These are phyloP conservation scores for Starmerella asiatica DNA, from an alignment of 805 yeast species.

Conservation along the genomic window DNA sequence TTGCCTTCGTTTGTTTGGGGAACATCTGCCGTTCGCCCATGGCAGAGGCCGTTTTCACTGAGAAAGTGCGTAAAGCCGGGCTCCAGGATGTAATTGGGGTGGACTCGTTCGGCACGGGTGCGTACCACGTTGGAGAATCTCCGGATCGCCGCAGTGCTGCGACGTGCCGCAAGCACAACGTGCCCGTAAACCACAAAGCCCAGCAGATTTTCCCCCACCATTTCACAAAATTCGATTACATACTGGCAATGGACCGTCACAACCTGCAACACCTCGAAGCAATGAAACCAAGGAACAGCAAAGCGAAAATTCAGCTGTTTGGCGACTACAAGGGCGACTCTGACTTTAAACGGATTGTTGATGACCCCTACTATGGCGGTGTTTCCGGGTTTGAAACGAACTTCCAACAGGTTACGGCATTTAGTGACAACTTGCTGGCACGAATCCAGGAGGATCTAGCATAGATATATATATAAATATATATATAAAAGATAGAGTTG, in stretches of 20 bases:
- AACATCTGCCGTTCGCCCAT: slow-evolving; percentile 95
- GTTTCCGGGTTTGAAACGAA: slow-evolving; percentile 66
- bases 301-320: slow-evolving; percentile 46
- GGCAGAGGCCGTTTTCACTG: slow-evolving; percentile 88
- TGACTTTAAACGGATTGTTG: slow-evolving; percentile 44
- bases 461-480: not conserved
- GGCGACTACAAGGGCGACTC: slow-evolving; percentile 64
- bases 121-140: slow-evolving; percentile 66
- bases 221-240: slow-evolving; percentile 40
- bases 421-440: slow-evolving; percentile 55
- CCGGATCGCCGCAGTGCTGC: slow-evolving; percentile 67
- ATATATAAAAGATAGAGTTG: not conserved
- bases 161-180: slow-evolving; percentile 57
- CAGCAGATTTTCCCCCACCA: slow-evolving; percentile 70
- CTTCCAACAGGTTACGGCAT: slow-evolving; percentile 60
- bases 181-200: slow-evolving; percentile 61
- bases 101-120: slow-evolving; percentile 84
- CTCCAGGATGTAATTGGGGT: slow-evolving; percentile 32
- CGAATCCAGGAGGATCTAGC: slow-evolving; percentile 11
- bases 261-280: slow-evolving; percentile 26
- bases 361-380: slow-evolving; percentile 92
- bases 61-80: slow-evolving; percentile 44
- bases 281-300: slow-evolving; percentile 39
- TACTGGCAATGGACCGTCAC: slow-evolving; percentile 43
- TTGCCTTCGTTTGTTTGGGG: slow-evolving; percentile 85